Percentiles rank a stretch among this genome's conserved stretches.
phyloP scores from a whole-genome alignment of 83 land plant species.

The Picea engelmannii region DNA sequence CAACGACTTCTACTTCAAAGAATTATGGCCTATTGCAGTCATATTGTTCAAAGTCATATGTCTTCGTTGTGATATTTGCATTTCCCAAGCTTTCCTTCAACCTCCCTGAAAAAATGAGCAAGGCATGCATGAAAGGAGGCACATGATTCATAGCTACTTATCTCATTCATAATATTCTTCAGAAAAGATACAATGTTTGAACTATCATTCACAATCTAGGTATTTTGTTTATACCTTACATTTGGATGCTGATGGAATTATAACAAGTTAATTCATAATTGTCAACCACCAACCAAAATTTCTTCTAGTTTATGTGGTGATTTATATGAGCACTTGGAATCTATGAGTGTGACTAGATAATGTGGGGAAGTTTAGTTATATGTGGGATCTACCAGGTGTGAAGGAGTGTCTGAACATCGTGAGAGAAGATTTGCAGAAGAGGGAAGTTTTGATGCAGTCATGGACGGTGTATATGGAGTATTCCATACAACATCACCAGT shows the following conservation, averaged over 20 bases:
- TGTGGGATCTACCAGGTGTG: constrained; percentile 75
- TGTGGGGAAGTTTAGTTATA: constrained; percentile 60
- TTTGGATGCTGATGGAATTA: background rate
- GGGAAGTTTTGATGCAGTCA: constrained; percentile 83
- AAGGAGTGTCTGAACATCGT: no score
- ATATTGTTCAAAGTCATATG: no score
- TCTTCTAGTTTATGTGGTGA: no score
- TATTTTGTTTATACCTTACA: constrained; percentile 12
- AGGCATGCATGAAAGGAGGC: constrained; percentile 88
- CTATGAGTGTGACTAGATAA: constrained; percentile 31
- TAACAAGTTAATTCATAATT: background rate
- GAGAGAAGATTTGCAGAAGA: constrained; percentile 38
- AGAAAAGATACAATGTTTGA: constrained; percentile 59
- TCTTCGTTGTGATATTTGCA: no score
- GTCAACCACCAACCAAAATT: no score
- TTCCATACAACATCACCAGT: constrained; percentile 38
- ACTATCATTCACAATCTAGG: constrained; percentile 83
- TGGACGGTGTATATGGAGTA: constrained; percentile 72
- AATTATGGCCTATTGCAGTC: no score
- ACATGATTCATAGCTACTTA: constrained; percentile 49
- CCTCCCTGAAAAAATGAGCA: no score
- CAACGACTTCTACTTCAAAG: no score
- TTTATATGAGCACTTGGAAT: no score
- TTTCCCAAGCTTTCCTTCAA: no score
- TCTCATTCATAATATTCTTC: constrained; percentile 37